These are phyloP conservation scores for Umbelopsis sp. DNA, from an alignment of 371 early-diverging fungal species.

Conservation along the genomic window DNA sequence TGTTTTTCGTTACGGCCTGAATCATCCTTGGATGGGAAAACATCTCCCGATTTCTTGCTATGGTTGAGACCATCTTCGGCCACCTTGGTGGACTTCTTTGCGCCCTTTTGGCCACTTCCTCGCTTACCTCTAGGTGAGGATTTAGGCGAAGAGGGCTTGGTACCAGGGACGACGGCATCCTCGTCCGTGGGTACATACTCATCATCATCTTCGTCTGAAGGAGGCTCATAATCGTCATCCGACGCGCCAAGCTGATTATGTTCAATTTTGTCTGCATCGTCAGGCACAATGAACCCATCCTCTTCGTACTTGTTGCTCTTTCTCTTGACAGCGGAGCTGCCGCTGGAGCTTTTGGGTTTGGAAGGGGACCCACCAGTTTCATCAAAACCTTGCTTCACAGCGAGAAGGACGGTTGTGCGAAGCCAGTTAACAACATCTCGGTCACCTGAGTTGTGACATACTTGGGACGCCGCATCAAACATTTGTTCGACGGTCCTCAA, in stretches of 20 bases:
- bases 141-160: constrained; percentile 2
- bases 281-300: constrained; percentile 13
- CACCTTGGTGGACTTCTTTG: too few relatives aligned
- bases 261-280: constrained; percentile 30
- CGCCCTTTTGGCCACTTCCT: constrained; percentile 36
- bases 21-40: neutral
- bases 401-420: constrained; percentile 39
- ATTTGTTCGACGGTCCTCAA: constrained; percentile 32
- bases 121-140: constrained; percentile 22
- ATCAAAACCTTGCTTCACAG: constrained; percentile 34
- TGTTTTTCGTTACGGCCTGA: neutral
- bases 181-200: constrained; percentile 20
- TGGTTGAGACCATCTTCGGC: constrained; percentile 4
- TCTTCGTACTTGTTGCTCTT: constrained; percentile 13
- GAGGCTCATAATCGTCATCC: constrained; percentile 45
- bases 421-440: constrained; percentile 46
- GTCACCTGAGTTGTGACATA: constrained; percentile 33
- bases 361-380: constrained; percentile 5
- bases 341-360: constrained; percentile 11
- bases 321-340: constrained; percentile 2
- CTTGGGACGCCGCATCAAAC: constrained; percentile 36
- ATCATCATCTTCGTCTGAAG: constrained; percentile 25
- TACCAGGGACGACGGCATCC: constrained; percentile 16
- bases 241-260: constrained; percentile 32
- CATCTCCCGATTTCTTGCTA: neutral